Percentiles rank a stretch among this genome's conserved stretches.
Evolutionary conservation across 1,284 basidiomycete genomes (phyloP).

Genomic region (Tylopilus sp.): DNA sequence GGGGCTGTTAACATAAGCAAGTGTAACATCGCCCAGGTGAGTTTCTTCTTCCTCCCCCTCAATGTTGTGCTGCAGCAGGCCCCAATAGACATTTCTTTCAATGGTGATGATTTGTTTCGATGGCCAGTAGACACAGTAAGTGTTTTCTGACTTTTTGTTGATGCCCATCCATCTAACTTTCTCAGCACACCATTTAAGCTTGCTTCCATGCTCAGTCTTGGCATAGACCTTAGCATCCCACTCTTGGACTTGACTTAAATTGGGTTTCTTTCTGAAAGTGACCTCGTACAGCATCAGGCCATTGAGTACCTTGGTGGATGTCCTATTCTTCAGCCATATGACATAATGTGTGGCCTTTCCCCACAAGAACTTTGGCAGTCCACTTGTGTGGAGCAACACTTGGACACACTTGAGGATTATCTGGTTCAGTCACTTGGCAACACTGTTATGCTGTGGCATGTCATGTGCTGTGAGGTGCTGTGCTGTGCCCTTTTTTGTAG

Average conservation of each 20-base stretch:
- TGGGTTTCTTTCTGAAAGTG: rapidly evolving
- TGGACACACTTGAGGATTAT: neutral
- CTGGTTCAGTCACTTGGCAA: neutral
- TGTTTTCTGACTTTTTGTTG: neutral
- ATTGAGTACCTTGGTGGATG: neutral
- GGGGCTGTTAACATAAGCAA: neutral
- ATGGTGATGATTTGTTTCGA: neutral
- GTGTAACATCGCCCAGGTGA: neutral
- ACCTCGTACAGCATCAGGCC: neutral
- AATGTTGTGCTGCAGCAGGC: too few species aligned
- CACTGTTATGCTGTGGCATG: constrained; percentile 6
- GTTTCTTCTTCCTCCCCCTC: neutral
- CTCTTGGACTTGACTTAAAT: neutral
- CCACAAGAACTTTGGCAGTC: constrained; percentile 16
- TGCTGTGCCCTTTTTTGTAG: neutral
- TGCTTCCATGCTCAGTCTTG: neutral
- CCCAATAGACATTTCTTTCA: neutral
- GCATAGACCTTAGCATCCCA: neutral
- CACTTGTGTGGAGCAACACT: constrained; percentile 7
- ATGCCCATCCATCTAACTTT: constrained; percentile 2
- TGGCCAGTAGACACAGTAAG: neutral
- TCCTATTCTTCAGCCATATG: neutral
- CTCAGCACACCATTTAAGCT: neutral
- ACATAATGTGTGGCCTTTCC: neutral
- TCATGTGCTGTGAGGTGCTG: neutral